Base-by-base conservation (phyloP, 805 yeast genomes). In the Wickerhamiella nectarea region DNA sequence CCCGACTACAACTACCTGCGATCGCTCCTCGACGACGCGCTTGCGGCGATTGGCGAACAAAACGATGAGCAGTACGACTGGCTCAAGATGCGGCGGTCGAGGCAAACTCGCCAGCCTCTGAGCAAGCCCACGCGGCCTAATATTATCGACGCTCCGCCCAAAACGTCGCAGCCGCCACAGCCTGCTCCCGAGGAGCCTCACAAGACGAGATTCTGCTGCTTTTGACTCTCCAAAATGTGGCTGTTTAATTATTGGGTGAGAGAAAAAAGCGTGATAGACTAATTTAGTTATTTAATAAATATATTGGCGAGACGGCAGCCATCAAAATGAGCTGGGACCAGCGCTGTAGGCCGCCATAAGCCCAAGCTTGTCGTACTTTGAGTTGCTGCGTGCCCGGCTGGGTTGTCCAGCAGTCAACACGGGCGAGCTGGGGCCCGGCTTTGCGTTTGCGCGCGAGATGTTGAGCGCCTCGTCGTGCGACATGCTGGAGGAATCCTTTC, bases 41-140 rank as follows among this genome's bases (percentile, higher is more conserved):
- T 91, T 49, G 77, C 76, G 41, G 77, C 80, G 26, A 69, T 79
- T 42, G 80, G 78, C 40, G 83, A 78, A 48, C 62, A 62, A 29
- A 80, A 77, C 41, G 96, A 91, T 63, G 94, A 83, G 37, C 87
- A 83, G 56, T 91, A 86, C 63, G 98, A 91, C 67, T 91, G 98
- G 98, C 84, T 86, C 95, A 82, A 80, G 38, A 34, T 40, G 43
- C 43, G 43, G 12, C 35, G 38, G 11, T 17, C 34, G 19, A 21
- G 35, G 19, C 37, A 33, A 10, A 18, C 43, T 5, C 37, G 43
- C 18, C 43, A 34, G 26, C 38, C 43, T 10, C 38, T 40, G 9
- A 21, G 37, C 14, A 40, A 34, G 34, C 43, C 43, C 18, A 40
- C 43, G 26, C 43, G 43, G 34, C 43, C 43, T 9, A 24, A 40